Evolutionary conservation across 306 rosid genomes (phyloP).

Genomic region (Lotus japonicus): DNA sequence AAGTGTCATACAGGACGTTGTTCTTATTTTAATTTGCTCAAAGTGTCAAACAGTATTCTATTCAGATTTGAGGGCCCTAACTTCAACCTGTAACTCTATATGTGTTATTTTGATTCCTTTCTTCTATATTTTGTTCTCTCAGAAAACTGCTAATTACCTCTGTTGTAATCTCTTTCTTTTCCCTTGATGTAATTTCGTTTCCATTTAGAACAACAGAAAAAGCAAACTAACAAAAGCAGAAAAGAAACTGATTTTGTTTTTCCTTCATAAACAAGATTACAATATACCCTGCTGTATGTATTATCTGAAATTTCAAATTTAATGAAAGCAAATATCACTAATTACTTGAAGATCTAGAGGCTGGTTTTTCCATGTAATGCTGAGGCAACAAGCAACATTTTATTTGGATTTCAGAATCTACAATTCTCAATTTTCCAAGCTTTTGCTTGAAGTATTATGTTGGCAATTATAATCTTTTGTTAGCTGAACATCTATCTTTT

Average conservation of each 20-base stretch:
- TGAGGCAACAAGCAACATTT: neutral
- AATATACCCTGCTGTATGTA: neutral
- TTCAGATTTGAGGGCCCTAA: neutral
- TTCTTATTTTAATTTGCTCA: too few species aligned
- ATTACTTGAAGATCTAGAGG: neutral
- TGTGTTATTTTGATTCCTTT: neutral
- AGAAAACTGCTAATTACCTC: neutral
- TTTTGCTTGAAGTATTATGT: neutral
- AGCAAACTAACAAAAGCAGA: too few species aligned
- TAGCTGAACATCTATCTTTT: conserved; percentile 3
- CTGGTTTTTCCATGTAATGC: neutral
- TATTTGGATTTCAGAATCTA: conserved; percentile 1
- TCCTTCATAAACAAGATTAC: neutral
- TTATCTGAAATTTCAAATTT: neutral
- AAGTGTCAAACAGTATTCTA: too few species aligned
- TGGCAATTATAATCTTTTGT: neutral
- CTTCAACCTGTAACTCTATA: neutral
- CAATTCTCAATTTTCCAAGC: neutral
- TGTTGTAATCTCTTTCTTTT: neutral
- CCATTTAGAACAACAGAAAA: neutral
- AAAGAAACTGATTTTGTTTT: too few species aligned
- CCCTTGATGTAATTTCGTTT: neutral
- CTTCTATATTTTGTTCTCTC: neutral
- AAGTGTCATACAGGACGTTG: neutral
- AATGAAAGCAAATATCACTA: neutral